Base-by-base conservation (phyloP, 2,329 filamentous ascomycete genomes). In the Septoria linicola region DNA sequence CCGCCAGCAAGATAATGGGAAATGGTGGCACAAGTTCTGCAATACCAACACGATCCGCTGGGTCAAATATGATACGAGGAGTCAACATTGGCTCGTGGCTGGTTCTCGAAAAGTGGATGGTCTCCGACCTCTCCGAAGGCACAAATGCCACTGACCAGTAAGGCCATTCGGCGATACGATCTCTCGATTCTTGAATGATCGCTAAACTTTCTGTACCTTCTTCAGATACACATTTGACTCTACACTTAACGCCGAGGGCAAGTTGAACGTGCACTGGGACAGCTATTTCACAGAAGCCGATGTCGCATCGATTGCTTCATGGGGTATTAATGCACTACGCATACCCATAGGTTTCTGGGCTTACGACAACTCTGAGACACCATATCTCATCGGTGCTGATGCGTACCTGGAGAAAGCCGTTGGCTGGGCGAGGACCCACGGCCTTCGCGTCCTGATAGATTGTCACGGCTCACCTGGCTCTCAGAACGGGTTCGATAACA, bases 301-400 rank as follows among this genome's bases (percentile, higher is more conserved):
- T 49, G 68, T 76, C 53, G 54, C 65, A 17, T 63, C 69, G 36
- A 73, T 75, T 32, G 63, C 63, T n/a, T 57, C 59, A 1, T 67
- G 63, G 57, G 67, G 69, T 4, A 58, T 70, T 47, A 70, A 69
- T 46, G 62, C 66, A 46, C 35, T 80, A 8, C 70, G 77, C 27
- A 77, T 80, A 30, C 76, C 76, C 2, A 73, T 79, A 47, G 76
- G 75, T 21, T 80, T 76, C 62, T 80, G 77, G 77, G 75, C 76
- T 11, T 77, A 74, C 49, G 63, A 71, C 37, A 70, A 72, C 27
- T 62, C 68, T 17, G 60, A 65, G 5, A 72, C 70, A 25, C 69
- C 73, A 1, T 79, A 78, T 61, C 68, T 70, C 7, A 62, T 65
- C 49, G 75, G 75, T 3, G 72, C 73, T 7, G 72, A 77, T 17